Base-by-base conservation (phyloP, 129 eudicot genomes). In the Artemisia annua region DNA sequence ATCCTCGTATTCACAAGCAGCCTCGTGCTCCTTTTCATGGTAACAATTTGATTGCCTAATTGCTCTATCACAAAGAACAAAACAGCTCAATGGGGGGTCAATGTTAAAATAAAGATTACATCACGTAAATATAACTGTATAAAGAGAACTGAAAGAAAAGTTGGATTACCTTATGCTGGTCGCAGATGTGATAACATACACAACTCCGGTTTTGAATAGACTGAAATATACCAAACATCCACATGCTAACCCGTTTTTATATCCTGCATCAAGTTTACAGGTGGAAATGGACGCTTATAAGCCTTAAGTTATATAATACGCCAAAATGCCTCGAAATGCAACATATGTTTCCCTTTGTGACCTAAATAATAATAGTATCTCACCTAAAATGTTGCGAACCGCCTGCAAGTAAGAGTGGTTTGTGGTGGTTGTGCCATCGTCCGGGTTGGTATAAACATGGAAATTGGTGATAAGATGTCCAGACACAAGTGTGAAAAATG, bases 21-120 rank as follows among this genome's bases (percentile, higher is more conserved):
- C 89, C 3, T 77, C 74, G 67, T 86, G 96, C 55, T 97, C 97
- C 78, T 83, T 67, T 26, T 67, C 35, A 51, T 94, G 98, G 81
- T 80, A 90, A 67, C 97, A 94, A 50, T 90, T 94, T 16, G 97
- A 86, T 73, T 83, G 85, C 74, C 75, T 88, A 67, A 94, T 90
- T 63, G 97, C 97, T 72, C 98, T 94, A 96, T 76, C 74, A 76
- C 19, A 75, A 53, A 63, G 50, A n/a, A n/a, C 46, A 43, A 58
- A 17, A 53, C 35, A 15, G 16, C 13, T 18, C 24, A 22, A 48
- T n/a, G n/a, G 32, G 1, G 10, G 9, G 69, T 7, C 43, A 32
- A 26, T 56, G 44, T 48, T 26, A 75, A 14, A 20, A 8, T 64
- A 66, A 71, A 66, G 28, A 70, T 63, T n/a, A 50, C 71, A 70